Base-by-base conservation (phyloP, 2,329 filamentous ascomycete species). In the Diaporthe sp. region DNA sequence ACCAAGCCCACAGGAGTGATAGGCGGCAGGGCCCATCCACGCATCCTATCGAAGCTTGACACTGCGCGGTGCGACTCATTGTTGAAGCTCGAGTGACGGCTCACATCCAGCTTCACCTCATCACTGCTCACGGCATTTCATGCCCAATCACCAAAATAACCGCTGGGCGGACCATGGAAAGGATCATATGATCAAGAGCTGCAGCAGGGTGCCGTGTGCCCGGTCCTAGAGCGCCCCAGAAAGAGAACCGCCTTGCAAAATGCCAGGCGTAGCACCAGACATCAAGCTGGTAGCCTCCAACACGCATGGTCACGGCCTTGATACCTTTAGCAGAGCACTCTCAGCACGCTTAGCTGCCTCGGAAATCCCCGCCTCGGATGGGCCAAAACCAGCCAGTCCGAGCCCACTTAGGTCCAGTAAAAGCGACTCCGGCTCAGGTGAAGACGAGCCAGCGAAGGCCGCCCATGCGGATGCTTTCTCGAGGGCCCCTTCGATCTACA, bases 401-500 rank as follows among this genome's bases (percentile, higher is more conserved):
- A 67, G 25, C 34, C 53, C 53, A 44, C 22, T 13, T 17, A 72
- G 28, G 25, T 39, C 31, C 62, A 78, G n/a, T 57, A 28, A 17
- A 37, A 71, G 5, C 72, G 60, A 76, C 31, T 78, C 81, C 49
- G 60, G 42, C 42, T 57, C 72, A 42, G 25, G 53, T 49, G 44
- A 61, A 9, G 39, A 37, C 31, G 70, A 60, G 28, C 37, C 31
- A 39, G 71, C 31, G 0, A 31, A 53, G 9, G 22, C 31, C 13
- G 28, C 12, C 17, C 10, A 42, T 28, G 57, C 34, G 2, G 34
- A 13, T 28, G 37, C 17, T 8, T 71, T 28, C 3, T 44, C 31
- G 17, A 65, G 25, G 44, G 25, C 25, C 13, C 53, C 73, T 4
- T 75, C 73, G 1, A 86, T 85, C 77, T 86, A 85, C 78, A 86